Evolutionary conservation across 371 early-diverging fungal genomes (phyloP), one percentile per base, ranked within the genome.

Genomic region (Circinella umbellata): DNA sequence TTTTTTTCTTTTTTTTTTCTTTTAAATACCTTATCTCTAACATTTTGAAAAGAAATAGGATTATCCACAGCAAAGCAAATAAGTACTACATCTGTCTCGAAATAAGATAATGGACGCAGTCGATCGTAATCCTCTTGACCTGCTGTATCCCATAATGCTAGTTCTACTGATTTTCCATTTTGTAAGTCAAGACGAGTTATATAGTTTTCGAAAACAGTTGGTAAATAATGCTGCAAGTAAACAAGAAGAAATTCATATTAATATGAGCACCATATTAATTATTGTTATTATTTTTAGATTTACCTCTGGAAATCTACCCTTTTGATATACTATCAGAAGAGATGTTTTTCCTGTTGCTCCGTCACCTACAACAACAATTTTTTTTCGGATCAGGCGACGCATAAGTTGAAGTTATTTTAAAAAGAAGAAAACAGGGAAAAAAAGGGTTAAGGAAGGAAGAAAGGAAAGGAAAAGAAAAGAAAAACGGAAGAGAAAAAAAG

Each of bases 141-240:
- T 36, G 94, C 94, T 15, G 97, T 97, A 83, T 97, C 97, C 94
- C 95, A 96, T 47, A 97, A 79, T 18, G 91, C 92, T n/a, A 97
- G 77, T 73, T 91, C 92, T 61, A 93, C 91, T 10, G 89, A 88
- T 71, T 92, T 91, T 61, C 89, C 88, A 47, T 73, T 69, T 67
- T 91, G 89, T 9, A 93, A 86, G 78, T 90, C 89, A 17, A 95
- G 90, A 61, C 91, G 89, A 20, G 93, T 91, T 3, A 91, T 89
- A 77, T 93, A 95, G 78, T 93, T 94, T 73, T 95, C 95, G 78
- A 96, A 95, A 10, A 95, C 91, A 14, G 95, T 93, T n/a, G 94
- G 94, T 14, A 92, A 46, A 74, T 83, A 81, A 15, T 64, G 42
- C 63, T 63, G 11, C 11, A 42, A 3, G 27, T 15, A n/a, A 20